A percentile compares a stretch with the other conserved stretches of the same genome.
Evolutionary conservation across 2,329 filamentous ascomycete genomes (phyloP).

Genomic region (Fusarium pseudonygamai): DNA sequence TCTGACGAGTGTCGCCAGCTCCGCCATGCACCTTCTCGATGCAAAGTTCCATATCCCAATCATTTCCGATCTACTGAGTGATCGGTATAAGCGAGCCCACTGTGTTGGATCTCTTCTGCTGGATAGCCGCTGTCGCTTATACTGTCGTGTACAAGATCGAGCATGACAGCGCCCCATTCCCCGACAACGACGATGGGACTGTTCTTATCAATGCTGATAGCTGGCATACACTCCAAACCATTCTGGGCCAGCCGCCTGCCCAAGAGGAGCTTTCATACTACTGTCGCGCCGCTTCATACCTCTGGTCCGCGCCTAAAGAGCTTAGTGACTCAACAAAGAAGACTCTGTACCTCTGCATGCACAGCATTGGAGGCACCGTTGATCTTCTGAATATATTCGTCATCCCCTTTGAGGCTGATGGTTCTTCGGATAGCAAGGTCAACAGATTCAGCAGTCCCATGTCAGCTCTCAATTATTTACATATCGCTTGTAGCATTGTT

Average conservation of each 20-base stretch:
- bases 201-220: fast-evolving
- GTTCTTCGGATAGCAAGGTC: background rate
- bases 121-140: background rate
- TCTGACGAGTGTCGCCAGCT: too few species aligned
- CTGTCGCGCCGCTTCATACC: fast-evolving
- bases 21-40: too few species aligned
- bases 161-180: background rate
- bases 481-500: fast-evolving
- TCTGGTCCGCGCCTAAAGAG: background rate
- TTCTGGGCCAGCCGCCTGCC: background rate
- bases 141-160: fast-evolving
- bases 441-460: fast-evolving
- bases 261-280: background rate
- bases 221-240: background rate
- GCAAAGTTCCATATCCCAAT: background rate
- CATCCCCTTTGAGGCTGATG: background rate
- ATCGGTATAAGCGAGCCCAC: background rate
- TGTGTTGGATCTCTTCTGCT: background rate
- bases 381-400: background rate
- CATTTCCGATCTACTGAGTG: background rate
- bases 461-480: fast-evolving
- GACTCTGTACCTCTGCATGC: fast-evolving
- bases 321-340: fast-evolving
- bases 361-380: fast-evolving
- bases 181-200: background rate